Percentiles rank a stretch among this genome's conserved stretches.
Evolutionary conservation across 805 yeast species (phyloP).

Genomic region (Scheffersomyces lignosus): DNA sequence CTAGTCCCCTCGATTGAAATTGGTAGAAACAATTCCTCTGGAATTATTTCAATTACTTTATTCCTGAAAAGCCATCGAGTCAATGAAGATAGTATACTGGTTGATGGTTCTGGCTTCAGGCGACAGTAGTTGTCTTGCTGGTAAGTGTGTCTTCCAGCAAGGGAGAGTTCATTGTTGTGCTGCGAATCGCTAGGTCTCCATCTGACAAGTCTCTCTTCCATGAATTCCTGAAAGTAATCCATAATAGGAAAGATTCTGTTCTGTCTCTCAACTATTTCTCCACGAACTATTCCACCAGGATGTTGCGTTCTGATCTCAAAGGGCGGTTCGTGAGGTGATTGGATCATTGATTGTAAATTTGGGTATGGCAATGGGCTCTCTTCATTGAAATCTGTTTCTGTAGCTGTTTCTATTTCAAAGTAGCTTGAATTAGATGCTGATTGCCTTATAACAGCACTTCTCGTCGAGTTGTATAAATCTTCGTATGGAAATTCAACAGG

Average conservation of each 20-base stretch:
- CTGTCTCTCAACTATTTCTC: slow-evolving; percentile 7
- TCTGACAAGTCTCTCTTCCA: slow-evolving; percentile 31
- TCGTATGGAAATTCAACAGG: slow-evolving; percentile 6
- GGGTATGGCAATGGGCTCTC: slow-evolving; percentile 12
- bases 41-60: no score
- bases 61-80: no score
- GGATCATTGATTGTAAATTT: slow-evolving; percentile 5
- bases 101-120: no score
- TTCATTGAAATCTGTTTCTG: slow-evolving; percentile 1
- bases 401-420: slow-evolving; percentile 9
- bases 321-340: slow-evolving; percentile 23
- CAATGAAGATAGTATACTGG: no score
- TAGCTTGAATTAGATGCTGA: slow-evolving; percentile 1
- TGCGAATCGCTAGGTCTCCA: slow-evolving; percentile 37
- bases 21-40: no score
- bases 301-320: slow-evolving; percentile 7
- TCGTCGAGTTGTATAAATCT: slow-evolving; percentile 1
- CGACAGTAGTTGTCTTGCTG: slow-evolving; percentile 14
- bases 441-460: neutral
- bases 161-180: slow-evolving; percentile 23
- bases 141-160: slow-evolving; percentile 33
- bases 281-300: slow-evolving; percentile 2
- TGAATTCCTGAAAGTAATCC: slow-evolving; percentile 22
- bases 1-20: no score
- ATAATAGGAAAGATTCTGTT: slow-evolving; percentile 11